A percentile compares a stretch with the other conserved stretches of the same genome.
Conservation (phyloP, 306 rosid species). For the Corylus americana region DNA sequence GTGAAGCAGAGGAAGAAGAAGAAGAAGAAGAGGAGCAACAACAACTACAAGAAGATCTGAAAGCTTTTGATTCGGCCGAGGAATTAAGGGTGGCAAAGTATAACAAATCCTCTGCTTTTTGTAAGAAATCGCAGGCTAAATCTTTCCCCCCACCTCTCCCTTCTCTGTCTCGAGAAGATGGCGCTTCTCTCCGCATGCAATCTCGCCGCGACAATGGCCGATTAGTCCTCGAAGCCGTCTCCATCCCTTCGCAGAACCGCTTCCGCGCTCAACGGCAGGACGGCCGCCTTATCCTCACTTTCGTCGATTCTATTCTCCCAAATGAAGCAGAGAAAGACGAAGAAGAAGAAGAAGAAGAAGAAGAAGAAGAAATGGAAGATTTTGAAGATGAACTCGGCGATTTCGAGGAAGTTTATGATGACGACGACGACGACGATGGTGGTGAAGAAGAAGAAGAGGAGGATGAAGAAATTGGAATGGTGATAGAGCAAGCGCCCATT, state of each 20-base stretch:
- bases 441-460: constrained; percentile 15
- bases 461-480: constrained; percentile 8
- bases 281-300: constrained; percentile 79
- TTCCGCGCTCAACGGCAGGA: constrained; percentile 64
- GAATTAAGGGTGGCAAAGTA: constrained; percentile 28
- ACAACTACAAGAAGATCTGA: constrained; percentile 13
- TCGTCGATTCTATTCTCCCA: constrained; percentile 7
- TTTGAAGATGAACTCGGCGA: constrained; percentile 29
- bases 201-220: constrained; percentile 75
- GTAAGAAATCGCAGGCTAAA: constrained; percentile 35
- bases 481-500: constrained; percentile 31
- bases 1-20: constrained; percentile 25
- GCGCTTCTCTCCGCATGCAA: constrained; percentile 56
- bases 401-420: constrained; percentile 18
- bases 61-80: constrained; percentile 15
- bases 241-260: constrained; percentile 52
- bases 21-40: not conserved
- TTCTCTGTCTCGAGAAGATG: constrained; percentile 46
- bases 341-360: constrained; percentile 13
- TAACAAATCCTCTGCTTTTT: constrained; percentile 13
- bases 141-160: constrained; percentile 77
- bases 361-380: not conserved
- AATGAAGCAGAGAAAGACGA: constrained; percentile 12
- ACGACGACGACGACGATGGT: not conserved
- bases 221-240: constrained; percentile 73